Conservation (phyloP, 768 basidiomycete species). For the Leccinum longicurvipes region DNA sequence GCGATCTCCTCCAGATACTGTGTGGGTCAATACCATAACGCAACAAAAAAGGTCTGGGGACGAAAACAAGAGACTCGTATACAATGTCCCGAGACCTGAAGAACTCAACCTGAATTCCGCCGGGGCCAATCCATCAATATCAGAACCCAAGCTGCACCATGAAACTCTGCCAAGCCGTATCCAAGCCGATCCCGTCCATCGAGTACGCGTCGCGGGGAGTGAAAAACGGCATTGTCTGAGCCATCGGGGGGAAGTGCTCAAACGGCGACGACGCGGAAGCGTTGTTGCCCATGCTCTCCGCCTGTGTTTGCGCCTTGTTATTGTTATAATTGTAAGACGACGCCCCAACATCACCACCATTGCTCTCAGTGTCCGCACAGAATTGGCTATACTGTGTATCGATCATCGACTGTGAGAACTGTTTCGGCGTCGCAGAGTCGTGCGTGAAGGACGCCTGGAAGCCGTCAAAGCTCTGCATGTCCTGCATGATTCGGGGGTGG, state of each 20-base stretch:
- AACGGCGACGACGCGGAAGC: background rate
- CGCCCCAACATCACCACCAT: background rate
- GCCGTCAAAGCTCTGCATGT: constrained; percentile 45
- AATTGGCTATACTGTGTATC: constrained; percentile 29
- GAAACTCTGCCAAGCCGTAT: constrained; percentile 65
- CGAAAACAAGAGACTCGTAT: background rate
- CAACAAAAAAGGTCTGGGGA: background rate
- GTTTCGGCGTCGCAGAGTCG: constrained; percentile 28
- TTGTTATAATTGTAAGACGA: background rate
- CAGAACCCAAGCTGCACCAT: constrained; percentile 64
- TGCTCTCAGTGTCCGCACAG: constrained; percentile 12
- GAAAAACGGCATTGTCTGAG: background rate
- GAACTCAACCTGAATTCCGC: background rate
- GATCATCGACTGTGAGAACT: constrained; percentile 28
- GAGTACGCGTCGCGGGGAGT: constrained; percentile 2
- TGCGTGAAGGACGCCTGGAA: constrained; percentile 26
- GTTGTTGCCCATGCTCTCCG: background rate
- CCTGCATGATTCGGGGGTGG: constrained; percentile 45
- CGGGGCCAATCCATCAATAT: background rate
- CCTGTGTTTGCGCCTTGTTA: background rate
- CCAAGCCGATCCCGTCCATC: constrained; percentile 38
- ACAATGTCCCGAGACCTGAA: no score
- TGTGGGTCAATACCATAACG: no score
- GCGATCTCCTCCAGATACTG: background rate
- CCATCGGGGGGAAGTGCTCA: background rate